Conservation (phyloP, 345 rosid genomes). For the Fremontodendron californicum region DNA sequence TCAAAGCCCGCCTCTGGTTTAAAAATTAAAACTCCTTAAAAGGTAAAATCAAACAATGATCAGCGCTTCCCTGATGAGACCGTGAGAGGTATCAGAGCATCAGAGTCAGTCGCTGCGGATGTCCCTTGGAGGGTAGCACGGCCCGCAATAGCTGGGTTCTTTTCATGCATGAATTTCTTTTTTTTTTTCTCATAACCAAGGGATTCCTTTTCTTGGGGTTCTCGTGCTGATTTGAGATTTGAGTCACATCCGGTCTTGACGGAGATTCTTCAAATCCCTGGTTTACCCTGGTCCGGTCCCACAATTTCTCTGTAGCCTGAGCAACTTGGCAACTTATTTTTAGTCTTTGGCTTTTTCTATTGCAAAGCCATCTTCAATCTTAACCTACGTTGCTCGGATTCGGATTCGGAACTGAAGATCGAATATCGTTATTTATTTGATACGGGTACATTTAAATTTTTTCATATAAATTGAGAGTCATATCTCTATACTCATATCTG, state of each 20-base stretch:
- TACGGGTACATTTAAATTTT: too few relatives aligned
- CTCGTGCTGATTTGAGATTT: constrained; percentile 9
- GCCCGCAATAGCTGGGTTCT: not conserved
- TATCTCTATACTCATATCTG: too few relatives aligned
- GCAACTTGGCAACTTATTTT: not conserved
- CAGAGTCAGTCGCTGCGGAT: too few relatives aligned
- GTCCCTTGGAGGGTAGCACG: not conserved
- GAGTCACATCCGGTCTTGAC: not conserved
- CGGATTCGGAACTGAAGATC: too few relatives aligned
- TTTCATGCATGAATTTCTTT: not conserved
- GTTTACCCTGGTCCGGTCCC: not conserved
- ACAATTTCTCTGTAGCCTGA: not conserved
- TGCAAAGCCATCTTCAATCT: not conserved
- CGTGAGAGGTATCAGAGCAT: too few relatives aligned
- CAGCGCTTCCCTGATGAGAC: too few relatives aligned
- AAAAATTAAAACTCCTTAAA: not conserved
- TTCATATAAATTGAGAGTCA: too few relatives aligned
- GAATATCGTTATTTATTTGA: too few relatives aligned
- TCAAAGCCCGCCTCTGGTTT: not conserved
- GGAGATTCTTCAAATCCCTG: not conserved
- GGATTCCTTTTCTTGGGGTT: not conserved
- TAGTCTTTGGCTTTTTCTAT: not conserved
- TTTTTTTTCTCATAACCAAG: not conserved
- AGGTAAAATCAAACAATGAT: not conserved
- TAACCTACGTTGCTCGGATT: not conserved